Evolutionary conservation across 495 filamentous ascomycete genomes (phyloP).

Genomic region (Lindgomyces ingoldianus): DNA sequence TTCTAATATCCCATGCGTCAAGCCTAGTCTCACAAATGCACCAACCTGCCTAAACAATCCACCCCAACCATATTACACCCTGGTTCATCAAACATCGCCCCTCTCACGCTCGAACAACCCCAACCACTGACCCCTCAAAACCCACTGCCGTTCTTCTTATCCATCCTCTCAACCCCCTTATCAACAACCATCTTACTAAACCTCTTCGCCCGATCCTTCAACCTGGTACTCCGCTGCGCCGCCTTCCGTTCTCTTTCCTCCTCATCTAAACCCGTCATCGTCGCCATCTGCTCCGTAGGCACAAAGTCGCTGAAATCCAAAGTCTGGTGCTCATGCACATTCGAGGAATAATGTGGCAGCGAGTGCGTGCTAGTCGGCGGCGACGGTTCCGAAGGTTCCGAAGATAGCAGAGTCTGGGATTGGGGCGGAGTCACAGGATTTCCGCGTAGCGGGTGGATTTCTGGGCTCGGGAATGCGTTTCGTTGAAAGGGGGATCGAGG

Average conservation of each 20-base stretch:
- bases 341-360: too few species aligned
- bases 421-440: not conserved
- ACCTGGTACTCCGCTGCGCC: not conserved
- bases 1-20: too few species aligned
- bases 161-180: not conserved
- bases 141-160: not conserved
- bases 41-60: too few species aligned
- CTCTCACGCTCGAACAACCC: too few species aligned
- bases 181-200: not conserved
- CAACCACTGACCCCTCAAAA: too few species aligned
- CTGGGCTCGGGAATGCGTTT: not conserved
- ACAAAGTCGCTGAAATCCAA: not conserved
- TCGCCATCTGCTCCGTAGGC: not conserved
- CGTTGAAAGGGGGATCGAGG: not conserved
- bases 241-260: not conserved
- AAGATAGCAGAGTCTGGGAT: not conserved
- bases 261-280: not conserved
- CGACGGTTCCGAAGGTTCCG: not conserved
- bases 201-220: not conserved
- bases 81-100: too few species aligned
- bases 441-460: not conserved
- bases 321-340: not conserved
- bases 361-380: not conserved
- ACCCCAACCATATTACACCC: too few species aligned
- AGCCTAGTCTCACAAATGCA: too few species aligned